Percentiles rank a stretch among this genome's conserved stretches.
Evolutionary conservation across 2,329 filamentous ascomycete genomes (phyloP).

Genomic region (Cordyceps fumosorosea): DNA sequence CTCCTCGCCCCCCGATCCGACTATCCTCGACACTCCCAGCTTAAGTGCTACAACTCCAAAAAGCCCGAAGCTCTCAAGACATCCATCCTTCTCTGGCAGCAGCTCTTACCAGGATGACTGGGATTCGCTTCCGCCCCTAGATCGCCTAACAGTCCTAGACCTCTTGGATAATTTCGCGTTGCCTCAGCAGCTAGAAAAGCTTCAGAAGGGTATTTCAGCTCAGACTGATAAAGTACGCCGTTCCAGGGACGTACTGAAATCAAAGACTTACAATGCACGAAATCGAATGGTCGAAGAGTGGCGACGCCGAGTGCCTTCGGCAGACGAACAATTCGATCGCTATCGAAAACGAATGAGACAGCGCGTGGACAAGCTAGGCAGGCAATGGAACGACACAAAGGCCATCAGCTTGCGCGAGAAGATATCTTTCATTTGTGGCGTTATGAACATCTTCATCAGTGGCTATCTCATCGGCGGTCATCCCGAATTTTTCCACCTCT

Average conservation of each 20-base stretch:
- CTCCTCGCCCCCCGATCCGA: constrained; percentile 38
- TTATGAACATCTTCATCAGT: constrained; percentile 95
- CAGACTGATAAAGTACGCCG: constrained; percentile 81
- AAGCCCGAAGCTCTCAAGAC: constrained; percentile 61
- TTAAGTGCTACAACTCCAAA: constrained; percentile 39
- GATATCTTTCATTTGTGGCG: constrained; percentile 89
- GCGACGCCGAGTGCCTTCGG: constrained; percentile 75
- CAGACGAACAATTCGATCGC: constrained; percentile 87
- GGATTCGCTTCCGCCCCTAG: constrained; percentile 79
- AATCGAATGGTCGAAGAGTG: constrained; percentile 90
- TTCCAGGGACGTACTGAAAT: constrained; percentile 74
- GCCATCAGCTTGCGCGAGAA: constrained; percentile 88
- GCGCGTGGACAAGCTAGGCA: constrained; percentile 80
- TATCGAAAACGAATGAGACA: constrained; percentile 82
- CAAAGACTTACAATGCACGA: constrained; percentile 69
- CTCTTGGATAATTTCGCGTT: constrained; percentile 90
- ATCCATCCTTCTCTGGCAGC: constrained; percentile 74
- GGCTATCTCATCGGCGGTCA: constrained; percentile 85
- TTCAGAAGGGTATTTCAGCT: constrained; percentile 73
- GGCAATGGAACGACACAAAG: constrained; percentile 83
- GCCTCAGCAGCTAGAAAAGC: constrained; percentile 81
- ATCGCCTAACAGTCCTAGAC: constrained; percentile 86
- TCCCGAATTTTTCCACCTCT: constrained; percentile 81
- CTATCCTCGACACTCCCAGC: constrained; percentile 43
- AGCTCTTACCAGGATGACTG: constrained; percentile 85